phyloP scores from a whole-genome alignment of 352 stramenopile species.

The Achlya hypogyna region DNA sequence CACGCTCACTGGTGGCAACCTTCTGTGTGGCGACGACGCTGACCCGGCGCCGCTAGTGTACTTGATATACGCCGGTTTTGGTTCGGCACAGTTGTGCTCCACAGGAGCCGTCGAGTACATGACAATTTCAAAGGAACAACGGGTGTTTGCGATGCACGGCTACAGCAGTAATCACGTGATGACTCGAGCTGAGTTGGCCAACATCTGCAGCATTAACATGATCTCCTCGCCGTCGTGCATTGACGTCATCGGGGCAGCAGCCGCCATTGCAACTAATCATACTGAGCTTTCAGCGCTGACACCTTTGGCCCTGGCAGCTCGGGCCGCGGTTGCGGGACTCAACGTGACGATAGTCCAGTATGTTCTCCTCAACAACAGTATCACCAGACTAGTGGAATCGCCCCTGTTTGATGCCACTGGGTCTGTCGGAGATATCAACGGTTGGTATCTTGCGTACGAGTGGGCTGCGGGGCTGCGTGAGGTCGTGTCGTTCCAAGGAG shows the following conservation, averaged over 20 bases:
- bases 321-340: background rate
- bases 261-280: background rate
- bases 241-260: too few species aligned
- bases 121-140: background rate
- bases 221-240: too few species aligned
- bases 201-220: too few species aligned
- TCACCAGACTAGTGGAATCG: background rate
- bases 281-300: background rate
- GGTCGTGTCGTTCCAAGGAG: constrained; percentile 1
- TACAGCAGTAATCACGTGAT: too few species aligned
- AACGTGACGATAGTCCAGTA: background rate
- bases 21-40: background rate
- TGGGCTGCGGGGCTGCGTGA: background rate
- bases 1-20: background rate
- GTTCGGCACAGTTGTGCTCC: background rate
- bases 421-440: background rate
- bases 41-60: background rate
- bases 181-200: too few species aligned
- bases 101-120: background rate
- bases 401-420: background rate
- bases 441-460: background rate
- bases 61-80: background rate
- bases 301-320: background rate
- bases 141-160: background rate
- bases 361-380: background rate